Percentiles rank a stretch among this genome's conserved stretches.
Conservation (phyloP, 2,329 filamentous ascomycete species). For the Lasiodiplodia sp. region DNA sequence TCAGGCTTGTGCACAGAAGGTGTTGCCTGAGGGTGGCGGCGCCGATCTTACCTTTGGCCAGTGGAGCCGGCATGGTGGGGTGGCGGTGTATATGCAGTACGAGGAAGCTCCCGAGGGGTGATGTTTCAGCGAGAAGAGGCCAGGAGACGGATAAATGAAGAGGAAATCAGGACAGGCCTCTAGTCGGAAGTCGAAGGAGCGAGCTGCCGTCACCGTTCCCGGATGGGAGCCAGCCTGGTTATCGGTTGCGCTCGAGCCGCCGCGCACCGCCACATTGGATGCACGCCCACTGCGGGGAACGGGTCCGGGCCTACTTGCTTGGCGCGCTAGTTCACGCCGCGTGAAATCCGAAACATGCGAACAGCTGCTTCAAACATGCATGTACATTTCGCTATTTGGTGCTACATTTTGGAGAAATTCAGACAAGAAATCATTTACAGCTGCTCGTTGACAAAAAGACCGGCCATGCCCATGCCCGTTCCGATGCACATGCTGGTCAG, state of each 20-base stretch:
- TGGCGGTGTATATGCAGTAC: slow-evolving; percentile 16
- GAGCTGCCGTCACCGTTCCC: slow-evolving; percentile 18
- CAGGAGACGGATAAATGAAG: neutral
- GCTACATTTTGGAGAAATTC: neutral
- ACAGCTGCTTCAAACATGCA: neutral
- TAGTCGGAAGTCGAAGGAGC: slow-evolving; percentile 2
- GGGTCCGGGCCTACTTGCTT: slow-evolving; percentile 1
- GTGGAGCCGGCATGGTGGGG: slow-evolving; percentile 47
- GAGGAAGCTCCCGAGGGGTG: neutral
- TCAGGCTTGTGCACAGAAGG: slow-evolving; percentile 23
- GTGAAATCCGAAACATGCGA: neutral
- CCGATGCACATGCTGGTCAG: slow-evolving; percentile 90
- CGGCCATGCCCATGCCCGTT: slow-evolving; percentile 72
- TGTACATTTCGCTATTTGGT: slow-evolving; percentile 9
- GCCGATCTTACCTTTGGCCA: slow-evolving; percentile 48
- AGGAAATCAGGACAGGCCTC: slow-evolving; percentile 10
- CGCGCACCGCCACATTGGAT: slow-evolving; percentile 15
- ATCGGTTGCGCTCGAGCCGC: slow-evolving; percentile 19
- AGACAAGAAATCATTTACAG: slow-evolving; percentile 14
- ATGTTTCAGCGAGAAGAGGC: neutral
- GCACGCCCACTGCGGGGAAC: slow-evolving; percentile 24
- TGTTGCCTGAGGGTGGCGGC: slow-evolving; percentile 36
- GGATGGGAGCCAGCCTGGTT: slow-evolving; percentile 20
- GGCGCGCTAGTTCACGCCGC: neutral
- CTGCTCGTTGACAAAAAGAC: slow-evolving; percentile 71